These are phyloP conservation scores for Cyamopsis tetragonoloba DNA, from an alignment of 306 rosid species.

Conservation along the genomic window DNA sequence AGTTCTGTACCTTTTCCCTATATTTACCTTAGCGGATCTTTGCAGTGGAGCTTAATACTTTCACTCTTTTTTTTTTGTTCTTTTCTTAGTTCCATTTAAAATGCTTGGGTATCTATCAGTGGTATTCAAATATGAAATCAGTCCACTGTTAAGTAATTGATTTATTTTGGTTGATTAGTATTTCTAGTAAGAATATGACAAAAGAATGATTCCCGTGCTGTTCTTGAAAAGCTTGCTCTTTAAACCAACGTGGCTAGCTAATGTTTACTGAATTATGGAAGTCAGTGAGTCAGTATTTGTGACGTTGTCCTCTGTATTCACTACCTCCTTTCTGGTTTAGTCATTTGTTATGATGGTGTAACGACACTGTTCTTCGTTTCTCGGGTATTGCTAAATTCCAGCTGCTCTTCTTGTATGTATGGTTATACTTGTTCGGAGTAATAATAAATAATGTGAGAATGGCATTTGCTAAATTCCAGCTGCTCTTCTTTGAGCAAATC, in stretches of 20 bases:
- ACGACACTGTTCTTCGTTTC: not conserved
- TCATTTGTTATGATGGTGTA: not conserved
- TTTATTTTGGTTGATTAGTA: not conserved
- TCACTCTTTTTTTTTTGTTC: not conserved
- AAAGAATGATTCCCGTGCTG: not conserved
- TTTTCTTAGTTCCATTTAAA: not conserved
- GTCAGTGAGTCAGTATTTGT: not conserved
- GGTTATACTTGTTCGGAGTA: not conserved
- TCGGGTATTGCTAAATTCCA: not conserved
- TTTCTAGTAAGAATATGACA: not conserved
- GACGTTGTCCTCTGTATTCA: not conserved
- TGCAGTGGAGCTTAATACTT: not conserved
- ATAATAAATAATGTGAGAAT: not conserved
- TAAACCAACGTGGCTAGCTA: not conserved
- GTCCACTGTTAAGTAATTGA: not conserved
- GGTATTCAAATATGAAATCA: not conserved
- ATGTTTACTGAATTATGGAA: not conserved
- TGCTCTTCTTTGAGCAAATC: too few species aligned
- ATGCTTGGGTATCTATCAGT: not conserved
- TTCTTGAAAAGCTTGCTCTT: not conserved
- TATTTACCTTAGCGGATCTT: not conserved
- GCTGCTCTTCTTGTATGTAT: not conserved
- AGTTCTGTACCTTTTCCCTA: not conserved
- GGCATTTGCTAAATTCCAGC: too few species aligned
- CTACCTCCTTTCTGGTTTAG: not conserved